Evolutionary conservation across 1,284 basidiomycete species (phyloP), one percentile per base, ranked within the genome.

Genomic region (Takashimella koratensis): DNA sequence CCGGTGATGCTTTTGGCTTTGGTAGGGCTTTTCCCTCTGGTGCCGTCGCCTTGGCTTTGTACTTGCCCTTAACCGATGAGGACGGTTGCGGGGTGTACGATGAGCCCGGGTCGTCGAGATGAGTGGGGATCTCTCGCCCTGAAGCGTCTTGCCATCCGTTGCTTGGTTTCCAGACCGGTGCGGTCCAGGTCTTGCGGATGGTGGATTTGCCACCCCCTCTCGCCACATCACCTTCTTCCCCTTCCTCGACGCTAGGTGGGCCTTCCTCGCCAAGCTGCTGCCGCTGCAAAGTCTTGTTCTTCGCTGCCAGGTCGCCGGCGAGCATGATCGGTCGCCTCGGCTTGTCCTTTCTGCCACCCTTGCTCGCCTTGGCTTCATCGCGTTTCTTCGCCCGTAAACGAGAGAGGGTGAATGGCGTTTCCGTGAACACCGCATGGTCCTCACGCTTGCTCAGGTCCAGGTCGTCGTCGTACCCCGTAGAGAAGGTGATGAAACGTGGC

Each of bases 341-440:
- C 8, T 16, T 36, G 30, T 16, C 30, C 8, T 36, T 16, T 8
- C 30, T 16, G 30, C 30, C 30, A 36, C 30, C 16, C 16, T 16
- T 16, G 16, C 30, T 36, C 16, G 8, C 30, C 8, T 8, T 36
- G n/a, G n/a, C 30, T 16, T 8, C 16, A 8, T 36, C 30, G 8
- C 30, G 30, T 36, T 36, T 8, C 16, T 36, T 36, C 30, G 51
- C 51, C 19, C 50, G 39, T 21, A 51, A 41, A 4, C 47, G 51
- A n/a, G 67, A 63, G 11, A 63, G 24, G 0, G 60, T 62, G 45
- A 68, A 68, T 1, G 67, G 67, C 0, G 54, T 61, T 13, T 60
- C 46, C 11, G 48, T 57, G 25, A 61, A 52, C 10, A 50, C 27
- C 4, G 59, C 62, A 1, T 26, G 47, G 44, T 68, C 67, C 27